Evolutionary conservation across 78 protist species (phyloP), one percentile per base, ranked within the genome.

Genomic region (Dictyostelium intermedium): DNA sequence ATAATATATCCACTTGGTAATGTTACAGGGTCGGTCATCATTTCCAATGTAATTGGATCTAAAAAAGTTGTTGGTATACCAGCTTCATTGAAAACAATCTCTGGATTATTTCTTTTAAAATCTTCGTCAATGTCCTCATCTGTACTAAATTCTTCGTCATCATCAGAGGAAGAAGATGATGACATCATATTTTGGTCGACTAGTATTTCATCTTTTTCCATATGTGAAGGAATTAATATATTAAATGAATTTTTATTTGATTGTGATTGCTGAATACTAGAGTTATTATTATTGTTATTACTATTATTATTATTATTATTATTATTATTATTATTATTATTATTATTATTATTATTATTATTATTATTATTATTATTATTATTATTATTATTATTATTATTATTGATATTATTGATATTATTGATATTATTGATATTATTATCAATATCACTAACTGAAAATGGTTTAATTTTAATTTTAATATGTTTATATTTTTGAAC

Each of bases 31-130:
- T 89, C 93, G 4, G 1, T 45, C 93, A 89, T 89, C 72, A 89
- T 53, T 61, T 89, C 82, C 8, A 66, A 70, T 61, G 93, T 89
- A 13, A 89, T 89, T 9, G 93, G 93, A 45, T 89, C 93, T 47
- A 89, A 37, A 63, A 89, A 89, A 9, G 74, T 89, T 14, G 93
- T 80, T 34, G 93, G 93, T 30, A 89, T 70, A 45, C 93, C 93
- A 4, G 93, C 86, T 35, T 89, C 93, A 45, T 89, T 80, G 35
- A 80, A 41, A 23, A 80, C 35, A 63, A 89, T 89, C 18, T 80
- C 93, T 14, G 93, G 93, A 69, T 89, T 41, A 8, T 37, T 63
- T 45, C 45, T 77, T 41, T 63, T 56, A 79, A 80, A 89, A n/a
- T 20, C 47, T 53, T 89, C 93, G 30, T 81, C 85, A 4, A 53